These are phyloP conservation scores for Globisporangium sylvaticum DNA, from an alignment of 352 stramenopile genomes.

Conservation along the genomic window DNA sequence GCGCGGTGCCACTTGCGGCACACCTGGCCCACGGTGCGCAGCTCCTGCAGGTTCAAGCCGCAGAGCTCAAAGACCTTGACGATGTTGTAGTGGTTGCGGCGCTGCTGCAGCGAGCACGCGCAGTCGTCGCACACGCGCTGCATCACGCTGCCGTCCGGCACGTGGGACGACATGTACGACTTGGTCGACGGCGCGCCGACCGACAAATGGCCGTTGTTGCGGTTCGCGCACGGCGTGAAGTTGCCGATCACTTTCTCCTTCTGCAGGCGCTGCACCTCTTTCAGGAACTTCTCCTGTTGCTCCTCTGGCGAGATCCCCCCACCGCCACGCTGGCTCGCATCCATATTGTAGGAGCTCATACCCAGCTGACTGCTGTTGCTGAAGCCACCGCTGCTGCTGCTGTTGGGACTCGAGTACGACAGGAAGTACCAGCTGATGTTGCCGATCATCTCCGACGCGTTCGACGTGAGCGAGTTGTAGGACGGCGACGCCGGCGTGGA, in stretches of 20 bases:
- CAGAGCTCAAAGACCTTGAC: conserved; percentile 84
- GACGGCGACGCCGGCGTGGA: conserved; percentile 61
- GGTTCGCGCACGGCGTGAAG: conserved; percentile 60
- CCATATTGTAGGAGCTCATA: conserved; percentile 17
- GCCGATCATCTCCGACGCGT: conserved; percentile 71
- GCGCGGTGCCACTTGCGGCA: conserved; percentile 85
- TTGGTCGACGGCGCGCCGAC: conserved; percentile 25
- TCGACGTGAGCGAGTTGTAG: conserved; percentile 62
- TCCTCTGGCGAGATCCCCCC: conserved; percentile 26
- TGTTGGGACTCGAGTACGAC: conserved; percentile 43
- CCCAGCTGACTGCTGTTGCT: conserved; percentile 1
- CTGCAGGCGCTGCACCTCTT: conserved; percentile 66
- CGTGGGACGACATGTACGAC: conserved; percentile 35
- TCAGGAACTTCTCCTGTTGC: conserved; percentile 66
- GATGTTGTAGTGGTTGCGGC: conserved; percentile 83
- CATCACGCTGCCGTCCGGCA: conserved; percentile 66
- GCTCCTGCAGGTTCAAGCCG: conserved; percentile 71
- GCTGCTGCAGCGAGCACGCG: conserved; percentile 71
- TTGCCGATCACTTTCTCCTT: conserved; percentile 59
- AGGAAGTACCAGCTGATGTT: conserved; percentile 84
- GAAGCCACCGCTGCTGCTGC: background rate
- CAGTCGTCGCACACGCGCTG: conserved; percentile 85
- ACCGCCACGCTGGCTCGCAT: conserved; percentile 23
- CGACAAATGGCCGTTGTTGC: conserved; percentile 16
- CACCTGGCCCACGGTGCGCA: conserved; percentile 71